Evolutionary conservation across 495 filamentous ascomycete species (phyloP).

Genomic region (Hapsidospora chrysogenum): DNA sequence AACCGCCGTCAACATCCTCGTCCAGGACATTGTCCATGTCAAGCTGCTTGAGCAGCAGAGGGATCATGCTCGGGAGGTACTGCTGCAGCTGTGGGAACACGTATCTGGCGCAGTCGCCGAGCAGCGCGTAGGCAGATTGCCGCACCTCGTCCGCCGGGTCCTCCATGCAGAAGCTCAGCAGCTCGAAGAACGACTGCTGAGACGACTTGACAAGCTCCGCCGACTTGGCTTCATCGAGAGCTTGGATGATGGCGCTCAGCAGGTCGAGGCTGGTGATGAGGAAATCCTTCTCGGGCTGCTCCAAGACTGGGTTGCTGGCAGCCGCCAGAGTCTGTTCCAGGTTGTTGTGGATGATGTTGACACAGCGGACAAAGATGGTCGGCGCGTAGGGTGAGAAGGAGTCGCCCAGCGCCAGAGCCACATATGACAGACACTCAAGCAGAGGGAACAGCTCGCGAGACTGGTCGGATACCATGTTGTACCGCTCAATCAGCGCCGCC

Average conservation of each 20-base stretch:
- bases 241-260: conserved; percentile 85
- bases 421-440: conserved; percentile 87
- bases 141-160: conserved; percentile 83
- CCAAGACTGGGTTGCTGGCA: conserved; percentile 43
- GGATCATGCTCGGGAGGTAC: conserved; percentile 54
- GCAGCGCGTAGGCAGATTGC: conserved; percentile 87
- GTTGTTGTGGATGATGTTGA: conserved; percentile 80
- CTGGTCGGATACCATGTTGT: conserved; percentile 74
- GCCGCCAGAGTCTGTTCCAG: conserved; percentile 57
- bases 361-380: conserved; percentile 72
- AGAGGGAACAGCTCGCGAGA: conserved; percentile 90
- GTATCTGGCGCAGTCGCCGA: conserved; percentile 93
- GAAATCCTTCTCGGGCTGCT: conserved; percentile 92
- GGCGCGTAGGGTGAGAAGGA: conserved; percentile 69
- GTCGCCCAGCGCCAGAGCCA: conserved; percentile 72
- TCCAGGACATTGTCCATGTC: conserved; percentile 62
- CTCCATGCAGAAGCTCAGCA: conserved; percentile 84
- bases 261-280: conserved; percentile 92
- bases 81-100: conserved; percentile 72
- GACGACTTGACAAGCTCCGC: conserved; percentile 56
- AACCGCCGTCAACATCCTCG: conserved; percentile 59
- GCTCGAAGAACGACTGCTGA: conserved; percentile 73
- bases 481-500: conserved; percentile 83
- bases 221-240: conserved; percentile 59
- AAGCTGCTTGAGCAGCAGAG: conserved; percentile 69